Evolutionary conservation across 2,329 filamentous ascomycete genomes (phyloP), one percentile per base, ranked within the genome.

Genomic region (Pestalotiopsis sp.): DNA sequence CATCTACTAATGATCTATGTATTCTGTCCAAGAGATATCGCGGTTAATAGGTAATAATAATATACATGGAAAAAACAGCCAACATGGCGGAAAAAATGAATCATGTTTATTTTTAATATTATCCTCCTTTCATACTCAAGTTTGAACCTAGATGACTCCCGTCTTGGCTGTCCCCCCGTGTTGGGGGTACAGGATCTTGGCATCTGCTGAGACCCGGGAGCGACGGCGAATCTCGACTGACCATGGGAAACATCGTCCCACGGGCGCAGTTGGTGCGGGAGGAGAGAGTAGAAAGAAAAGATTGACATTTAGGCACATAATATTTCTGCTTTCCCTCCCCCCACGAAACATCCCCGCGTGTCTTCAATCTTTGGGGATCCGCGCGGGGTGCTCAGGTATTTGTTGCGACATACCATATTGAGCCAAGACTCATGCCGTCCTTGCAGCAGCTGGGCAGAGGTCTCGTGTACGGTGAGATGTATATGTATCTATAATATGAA

Each of bases 361-460:
- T 20, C 25, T 31, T 36, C 4, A 20, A 20, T 31, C 25, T 17
- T 17, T 12, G 36, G 38, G 13, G 61, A 49, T 64, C 61, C 12
- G 61, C 61, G 40, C 40, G n/a, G 40, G 38, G 61, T n/a, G 38
- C 7, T 13, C 27, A 17, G 11, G 31, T 36, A n/a, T 11, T 25
- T 45, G 38, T 31, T 45, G 40, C 61, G 38, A 49, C 61, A 49
- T 64, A 64, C 61, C 61, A 23, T 25, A 45, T 64, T 25, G 17
- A 64, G 61, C 61, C 20, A 17, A 38, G n/a, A 25, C 40, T 13
- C 40, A 23, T 17, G 23, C 61, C 40, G 4, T 12, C 12, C 61
- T 64, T 52, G 61, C 61, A 64, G 38, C 61, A 27, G n/a, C 12
- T 11, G 12, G 17, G 17, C 27, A 36, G 6, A 59, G 57, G 57